Evolutionary conservation across 75 land plant genomes (phyloP), one percentile per base, ranked within the genome.

Genomic region (Picea glauca): DNA sequence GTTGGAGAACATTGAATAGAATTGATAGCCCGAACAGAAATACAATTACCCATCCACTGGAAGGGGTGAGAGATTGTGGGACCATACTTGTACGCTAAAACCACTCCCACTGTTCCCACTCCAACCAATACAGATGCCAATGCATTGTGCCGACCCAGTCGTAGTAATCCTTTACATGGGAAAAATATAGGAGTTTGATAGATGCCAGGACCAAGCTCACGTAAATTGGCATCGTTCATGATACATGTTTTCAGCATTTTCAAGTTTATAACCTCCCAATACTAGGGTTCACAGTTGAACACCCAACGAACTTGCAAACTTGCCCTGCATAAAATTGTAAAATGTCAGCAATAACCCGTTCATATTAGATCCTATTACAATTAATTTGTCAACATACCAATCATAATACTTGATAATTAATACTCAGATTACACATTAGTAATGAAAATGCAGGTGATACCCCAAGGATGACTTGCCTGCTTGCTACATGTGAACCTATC

Each of bases 41-140:
- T 57, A 23, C 23, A 74, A 31, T 14, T 57, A 26, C 58, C 21
- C 17, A 74, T 18, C 73, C 73, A 57, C 14, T 74, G 23, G 13
- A 57, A 21, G 30, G 33, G 58, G 3, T 23, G 23, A 74, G 59
- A 74, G 43, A 58, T 74, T 57, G 21, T n/a, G 59, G 76, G 20
- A 57, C 76, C 76, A 74, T 74, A 74, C 17, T 57, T 74, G 35
- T 74, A 74, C 15, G 59, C 59, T 26, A 74, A 74, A 74, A 74
- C 14, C 3, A 74, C 20, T 57, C 76, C 59, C 30, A 21, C 35
- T 26, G 76, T 31, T 23, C 76, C 76, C 59, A 74, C 23, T 74
- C 76, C 76, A 74, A 74, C 59, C 18, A 74, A 46, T 23, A 26
- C 18, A 13, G 76, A 74, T 26, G 59, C 76, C 57, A 74, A 26